Conservation (phyloP, 306 rosid genomes). For the Vigna angularis region DNA sequence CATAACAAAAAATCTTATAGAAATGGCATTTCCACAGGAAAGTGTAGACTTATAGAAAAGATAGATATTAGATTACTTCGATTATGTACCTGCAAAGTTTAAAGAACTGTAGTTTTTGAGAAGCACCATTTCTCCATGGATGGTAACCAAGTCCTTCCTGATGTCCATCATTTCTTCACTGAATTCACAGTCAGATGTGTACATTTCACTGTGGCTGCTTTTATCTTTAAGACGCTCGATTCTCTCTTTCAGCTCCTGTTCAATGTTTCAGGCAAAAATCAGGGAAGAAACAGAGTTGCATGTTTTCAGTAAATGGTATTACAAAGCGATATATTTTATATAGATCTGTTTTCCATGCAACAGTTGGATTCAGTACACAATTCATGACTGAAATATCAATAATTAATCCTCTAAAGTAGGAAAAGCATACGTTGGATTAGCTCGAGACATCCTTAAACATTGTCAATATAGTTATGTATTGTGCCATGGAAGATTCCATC, state of each 20-base stretch:
- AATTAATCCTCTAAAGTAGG: conserved; percentile 23
- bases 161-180: conserved; percentile 97
- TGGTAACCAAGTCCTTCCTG: conserved; percentile 89
- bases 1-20: conserved; percentile 36
- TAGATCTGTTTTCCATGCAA: conserved; percentile 18
- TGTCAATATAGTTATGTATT: conserved; percentile 4
- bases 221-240: conserved; percentile 75
- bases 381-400: conserved; percentile 26
- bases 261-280: conserved; percentile 44
- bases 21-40: conserved; percentile 40
- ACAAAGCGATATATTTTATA: conserved; percentile 13
- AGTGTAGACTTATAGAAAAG: conserved; percentile 8
- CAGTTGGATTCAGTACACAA: conserved; percentile 17
- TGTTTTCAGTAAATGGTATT: conserved; percentile 29
- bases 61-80: background rate
- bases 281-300: conserved; percentile 19
- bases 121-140: conserved; percentile 98
- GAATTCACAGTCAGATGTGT: conserved; percentile 76
- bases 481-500: conserved; percentile 8
- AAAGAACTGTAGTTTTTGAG: conserved; percentile 93
- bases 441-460: conserved; percentile 2
- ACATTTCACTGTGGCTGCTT: conserved; percentile 60
- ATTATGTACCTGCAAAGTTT: conserved; percentile 84
- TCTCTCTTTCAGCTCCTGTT: conserved; percentile 87
- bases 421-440: conserved; percentile 28